These are phyloP conservation scores for Lactifluus rugatus DNA, from an alignment of 768 basidiomycete genomes.

Conservation along the genomic window DNA sequence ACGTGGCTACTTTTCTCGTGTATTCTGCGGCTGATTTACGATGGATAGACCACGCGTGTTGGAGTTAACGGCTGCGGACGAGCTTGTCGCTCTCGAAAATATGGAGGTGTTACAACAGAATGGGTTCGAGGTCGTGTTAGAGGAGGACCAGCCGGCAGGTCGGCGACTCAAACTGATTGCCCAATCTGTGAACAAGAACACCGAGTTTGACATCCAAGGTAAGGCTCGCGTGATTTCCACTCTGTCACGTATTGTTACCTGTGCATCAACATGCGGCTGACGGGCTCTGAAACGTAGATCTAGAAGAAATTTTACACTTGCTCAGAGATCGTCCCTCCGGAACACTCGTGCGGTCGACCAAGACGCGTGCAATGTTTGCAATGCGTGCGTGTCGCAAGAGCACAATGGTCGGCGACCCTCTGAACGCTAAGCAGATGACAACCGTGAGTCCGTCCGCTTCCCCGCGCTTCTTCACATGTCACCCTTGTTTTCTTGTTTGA, in stretches of 20 bases:
- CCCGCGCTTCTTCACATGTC: background rate
- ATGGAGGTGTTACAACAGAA: slow-evolving; percentile 73
- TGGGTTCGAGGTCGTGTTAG: slow-evolving; percentile 75
- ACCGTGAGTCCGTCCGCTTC: slow-evolving; percentile 30
- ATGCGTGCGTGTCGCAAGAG: slow-evolving; percentile 93
- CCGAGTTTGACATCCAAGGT: slow-evolving; percentile 86
- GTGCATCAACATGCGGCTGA: background rate
- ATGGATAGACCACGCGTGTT: slow-evolving; percentile 56
- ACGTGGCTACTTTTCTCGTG: too few relatives aligned
- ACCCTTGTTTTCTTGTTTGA: background rate
- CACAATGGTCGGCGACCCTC: slow-evolving; percentile 87
- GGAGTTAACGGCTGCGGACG: slow-evolving; percentile 83
- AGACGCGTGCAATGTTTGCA: slow-evolving; percentile 93
- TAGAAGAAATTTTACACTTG: slow-evolving; percentile 86
- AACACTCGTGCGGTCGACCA: slow-evolving; percentile 84
- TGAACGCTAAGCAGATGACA: slow-evolving; percentile 72
- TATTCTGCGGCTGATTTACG: slow-evolving; percentile 72
- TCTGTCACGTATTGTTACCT: background rate
- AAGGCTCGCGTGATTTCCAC: background rate
- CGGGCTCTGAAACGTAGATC: slow-evolving; percentile 39
- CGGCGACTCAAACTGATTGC: slow-evolving; percentile 58
- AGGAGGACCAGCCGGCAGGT: slow-evolving; percentile 32
- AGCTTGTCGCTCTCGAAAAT: slow-evolving; percentile 80
- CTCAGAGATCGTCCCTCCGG: slow-evolving; percentile 69
- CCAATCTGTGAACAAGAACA: slow-evolving; percentile 87